A percentile compares a stretch with the other conserved stretches of the same genome.
phyloP scores from a whole-genome alignment of 2,329 filamentous ascomycete genomes.

The Nemania abortiva region DNA sequence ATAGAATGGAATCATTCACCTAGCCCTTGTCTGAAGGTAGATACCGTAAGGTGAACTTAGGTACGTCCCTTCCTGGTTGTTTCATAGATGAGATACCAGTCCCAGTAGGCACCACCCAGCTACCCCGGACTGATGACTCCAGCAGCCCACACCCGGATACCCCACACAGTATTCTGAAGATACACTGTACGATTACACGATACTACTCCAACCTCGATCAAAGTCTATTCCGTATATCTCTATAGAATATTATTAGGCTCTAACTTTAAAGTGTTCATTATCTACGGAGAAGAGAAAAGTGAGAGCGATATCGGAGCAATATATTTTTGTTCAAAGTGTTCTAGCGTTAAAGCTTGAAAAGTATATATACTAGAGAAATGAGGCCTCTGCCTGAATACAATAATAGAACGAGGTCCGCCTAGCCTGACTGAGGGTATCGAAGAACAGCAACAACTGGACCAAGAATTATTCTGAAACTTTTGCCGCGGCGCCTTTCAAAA shows the following conservation, averaged over 20 bases:
- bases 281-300: neutral
- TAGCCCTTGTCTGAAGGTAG: neutral
- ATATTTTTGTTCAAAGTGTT: neutral
- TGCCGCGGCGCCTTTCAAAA: conserved; percentile 24
- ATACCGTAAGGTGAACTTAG: neutral
- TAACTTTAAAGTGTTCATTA: neutral
- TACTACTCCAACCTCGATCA: neutral
- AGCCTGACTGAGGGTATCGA: conserved; percentile 39
- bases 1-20: neutral
- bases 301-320: neutral
- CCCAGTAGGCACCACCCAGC: neutral
- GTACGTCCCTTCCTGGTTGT: neutral
- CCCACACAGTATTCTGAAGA: neutral
- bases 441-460: conserved; percentile 22
- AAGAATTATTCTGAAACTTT: conserved; percentile 26
- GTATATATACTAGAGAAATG: conserved; percentile 24
- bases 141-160: neutral
- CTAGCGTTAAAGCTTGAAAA: neutral
- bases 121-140: neutral
- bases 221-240: too few species aligned
- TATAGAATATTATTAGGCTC: too few species aligned
- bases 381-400: conserved; percentile 30
- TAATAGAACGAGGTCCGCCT: conserved; percentile 23
- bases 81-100: neutral
- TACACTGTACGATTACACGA: neutral